Conservation (phyloP, 179 eudicot species). For the Dionaea muscipula region DNA sequence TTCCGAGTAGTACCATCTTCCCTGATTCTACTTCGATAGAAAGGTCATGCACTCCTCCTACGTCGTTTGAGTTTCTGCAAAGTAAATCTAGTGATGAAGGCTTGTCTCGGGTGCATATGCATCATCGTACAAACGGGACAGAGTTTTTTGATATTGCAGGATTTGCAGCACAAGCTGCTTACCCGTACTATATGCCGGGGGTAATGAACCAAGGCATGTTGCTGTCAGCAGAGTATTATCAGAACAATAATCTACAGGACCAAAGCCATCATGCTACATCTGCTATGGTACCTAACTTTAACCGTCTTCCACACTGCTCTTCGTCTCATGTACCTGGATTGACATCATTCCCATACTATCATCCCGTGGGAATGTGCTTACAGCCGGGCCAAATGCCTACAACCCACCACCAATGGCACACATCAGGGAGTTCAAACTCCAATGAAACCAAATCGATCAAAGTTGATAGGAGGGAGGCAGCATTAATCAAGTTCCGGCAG, state of each 20-base stretch:
- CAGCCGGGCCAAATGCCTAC: slow-evolving; percentile 62
- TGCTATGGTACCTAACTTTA: slow-evolving; percentile 35
- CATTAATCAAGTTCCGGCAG: slow-evolving; percentile 81
- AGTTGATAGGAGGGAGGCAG: slow-evolving; percentile 85
- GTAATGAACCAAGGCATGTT: slow-evolving; percentile 67
- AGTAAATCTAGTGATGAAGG: slow-evolving; percentile 36
- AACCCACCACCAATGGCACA: slow-evolving; percentile 51
- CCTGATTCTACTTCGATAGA: slow-evolving; percentile 53
- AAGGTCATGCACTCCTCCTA: slow-evolving; percentile 47
- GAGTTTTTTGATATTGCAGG: slow-evolving; percentile 29
- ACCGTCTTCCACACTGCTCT: slow-evolving; percentile 44
- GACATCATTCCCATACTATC: slow-evolving; percentile 60
- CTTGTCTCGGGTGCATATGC: slow-evolving; percentile 32
- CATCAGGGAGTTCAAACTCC: slow-evolving; percentile 36
- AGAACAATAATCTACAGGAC: slow-evolving; percentile 39
- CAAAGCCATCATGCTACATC: slow-evolving; percentile 26
- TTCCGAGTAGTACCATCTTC: slow-evolving; percentile 42
- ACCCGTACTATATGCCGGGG: slow-evolving; percentile 63
- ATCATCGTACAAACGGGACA: slow-evolving; percentile 35
- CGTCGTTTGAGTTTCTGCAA: slow-evolving; percentile 25
- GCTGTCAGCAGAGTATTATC: slow-evolving; percentile 32
- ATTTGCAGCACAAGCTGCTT: slow-evolving; percentile 33
- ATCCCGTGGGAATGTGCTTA: slow-evolving; percentile 41
- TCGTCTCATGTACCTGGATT: slow-evolving; percentile 45
- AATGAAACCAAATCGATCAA: slow-evolving; percentile 30